phyloP scores from a whole-genome alignment of 345 rosid genomes.

The Gossypium herbaceum region DNA sequence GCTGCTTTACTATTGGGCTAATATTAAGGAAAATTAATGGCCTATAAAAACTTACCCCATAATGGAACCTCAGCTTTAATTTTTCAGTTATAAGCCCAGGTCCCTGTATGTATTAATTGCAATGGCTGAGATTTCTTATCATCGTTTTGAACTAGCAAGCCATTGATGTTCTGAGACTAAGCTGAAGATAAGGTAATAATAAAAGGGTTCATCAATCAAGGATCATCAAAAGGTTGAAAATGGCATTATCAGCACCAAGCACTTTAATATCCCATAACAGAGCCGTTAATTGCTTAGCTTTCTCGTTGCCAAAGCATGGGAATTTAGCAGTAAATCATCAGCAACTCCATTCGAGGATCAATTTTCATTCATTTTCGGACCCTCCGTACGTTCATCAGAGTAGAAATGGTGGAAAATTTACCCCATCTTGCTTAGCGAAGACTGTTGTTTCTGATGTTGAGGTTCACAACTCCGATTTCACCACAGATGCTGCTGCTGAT shows the following conservation, averaged over 20 bases:
- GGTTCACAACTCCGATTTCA: conserved; percentile 16
- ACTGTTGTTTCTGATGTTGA: conserved; percentile 17
- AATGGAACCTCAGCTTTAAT: neutral
- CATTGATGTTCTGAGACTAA: neutral
- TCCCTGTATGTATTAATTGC: neutral
- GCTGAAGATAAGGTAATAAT: conserved; percentile 1
- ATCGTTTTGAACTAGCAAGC: neutral
- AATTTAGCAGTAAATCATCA: neutral
- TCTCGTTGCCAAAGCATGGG: conserved; percentile 23
- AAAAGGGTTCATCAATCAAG: neutral
- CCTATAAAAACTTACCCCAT: neutral
- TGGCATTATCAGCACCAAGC: conserved; percentile 37
- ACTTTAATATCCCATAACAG: conserved; percentile 25
- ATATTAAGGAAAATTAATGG: neutral
- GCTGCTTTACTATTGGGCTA: neutral
- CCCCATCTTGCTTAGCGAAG: conserved; percentile 19
- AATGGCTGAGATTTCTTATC: neutral
- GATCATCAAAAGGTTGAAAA: neutral
- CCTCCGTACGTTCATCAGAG: neutral
- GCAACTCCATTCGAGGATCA: conserved; percentile 5
- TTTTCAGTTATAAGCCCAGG: neutral
- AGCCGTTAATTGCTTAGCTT: conserved; percentile 17
- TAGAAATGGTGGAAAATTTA: neutral
- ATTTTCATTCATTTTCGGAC: conserved; percentile 16
- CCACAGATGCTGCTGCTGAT: neutral